phyloP scores from a whole-genome alignment of 1,139 yeast species.

The Kodamaea plutei region DNA sequence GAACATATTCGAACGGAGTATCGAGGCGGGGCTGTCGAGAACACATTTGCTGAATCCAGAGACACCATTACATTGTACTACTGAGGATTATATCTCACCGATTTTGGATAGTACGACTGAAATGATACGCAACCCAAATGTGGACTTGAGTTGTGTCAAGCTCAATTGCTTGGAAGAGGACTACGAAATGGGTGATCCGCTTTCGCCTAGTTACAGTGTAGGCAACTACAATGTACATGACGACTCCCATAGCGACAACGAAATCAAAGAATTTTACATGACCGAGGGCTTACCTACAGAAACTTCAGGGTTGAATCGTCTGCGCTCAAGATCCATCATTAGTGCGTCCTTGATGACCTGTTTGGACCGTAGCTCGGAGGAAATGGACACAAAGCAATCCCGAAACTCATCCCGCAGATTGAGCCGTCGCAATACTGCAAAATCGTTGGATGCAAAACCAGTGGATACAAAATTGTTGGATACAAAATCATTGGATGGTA shows the following conservation, averaged over 20 bases:
- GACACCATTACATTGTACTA: conserved; percentile 24
- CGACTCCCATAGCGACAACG: conserved; percentile 2
- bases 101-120: conserved; percentile 32
- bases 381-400: conserved; percentile 2
- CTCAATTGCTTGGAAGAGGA: conserved; percentile 26
- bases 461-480: too few species aligned
- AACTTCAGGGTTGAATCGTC: conserved; percentile 7
- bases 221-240: neutral
- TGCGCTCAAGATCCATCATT: conserved; percentile 23
- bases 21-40: conserved; percentile 11
- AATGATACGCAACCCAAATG: conserved; percentile 25
- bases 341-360: conserved; percentile 23
- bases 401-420: conserved; percentile 8
- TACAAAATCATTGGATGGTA: too few species aligned
- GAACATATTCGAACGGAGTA: conserved; percentile 16
- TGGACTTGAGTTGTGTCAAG: conserved; percentile 23
- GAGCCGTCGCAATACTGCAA: conserved; percentile 5
- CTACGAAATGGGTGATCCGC: neutral
- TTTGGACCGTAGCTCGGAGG: conserved; percentile 11
- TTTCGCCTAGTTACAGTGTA: too few species aligned
- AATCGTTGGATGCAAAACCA: conserved; percentile 1
- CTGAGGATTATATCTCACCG: conserved; percentile 30
- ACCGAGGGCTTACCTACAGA: conserved; percentile 3
- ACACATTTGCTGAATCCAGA: conserved; percentile 14
- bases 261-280: conserved; percentile 3